A percentile compares a stretch with the other conserved stretches of the same genome.
Evolutionary conservation across 768 basidiomycete genomes (phyloP).

Genomic region (Boletus bicolor): DNA sequence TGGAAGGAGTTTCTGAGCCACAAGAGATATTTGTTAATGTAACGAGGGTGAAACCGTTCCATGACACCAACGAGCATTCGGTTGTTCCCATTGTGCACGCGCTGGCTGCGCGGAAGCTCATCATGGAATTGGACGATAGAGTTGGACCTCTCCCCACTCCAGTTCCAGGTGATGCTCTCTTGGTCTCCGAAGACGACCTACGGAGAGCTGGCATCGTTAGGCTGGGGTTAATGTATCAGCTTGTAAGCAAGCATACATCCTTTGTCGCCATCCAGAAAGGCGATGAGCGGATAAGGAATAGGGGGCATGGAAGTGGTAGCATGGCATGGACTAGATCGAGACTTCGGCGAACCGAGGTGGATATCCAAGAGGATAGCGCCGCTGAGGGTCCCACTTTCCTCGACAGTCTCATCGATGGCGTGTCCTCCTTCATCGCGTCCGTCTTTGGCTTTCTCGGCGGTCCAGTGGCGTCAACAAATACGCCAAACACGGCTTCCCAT

Average conservation of each 20-base stretch:
- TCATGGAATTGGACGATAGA: slow-evolving; percentile 47
- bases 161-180: slow-evolving; percentile 21
- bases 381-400: slow-evolving; percentile 11
- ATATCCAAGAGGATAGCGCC: neutral
- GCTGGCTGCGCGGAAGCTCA: slow-evolving; percentile 50
- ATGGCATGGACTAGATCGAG: slow-evolving; percentile 19
- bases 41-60: slow-evolving; percentile 25
- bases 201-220: slow-evolving; percentile 46
- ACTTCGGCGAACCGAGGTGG: neutral
- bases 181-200: slow-evolving; percentile 32
- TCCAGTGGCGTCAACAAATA: neutral
- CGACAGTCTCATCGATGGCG: slow-evolving; percentile 16
- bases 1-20: slow-evolving; percentile 22
- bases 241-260: slow-evolving; percentile 51
- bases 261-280: slow-evolving; percentile 52
- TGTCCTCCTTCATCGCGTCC: slow-evolving; percentile 17
- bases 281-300: slow-evolving; percentile 15
- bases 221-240: slow-evolving; percentile 49
- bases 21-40: slow-evolving; percentile 22
- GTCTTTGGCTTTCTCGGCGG: slow-evolving; percentile 11
- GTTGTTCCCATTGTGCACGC: slow-evolving; percentile 45
- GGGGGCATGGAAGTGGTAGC: neutral
- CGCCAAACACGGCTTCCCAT: neutral
- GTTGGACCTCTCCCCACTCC: slow-evolving; percentile 33
- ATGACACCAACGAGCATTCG: slow-evolving; percentile 9